These are phyloP conservation scores for Microbotryum saponariae DNA, from an alignment of 1,284 basidiomycete genomes.

Conservation along the genomic window DNA sequence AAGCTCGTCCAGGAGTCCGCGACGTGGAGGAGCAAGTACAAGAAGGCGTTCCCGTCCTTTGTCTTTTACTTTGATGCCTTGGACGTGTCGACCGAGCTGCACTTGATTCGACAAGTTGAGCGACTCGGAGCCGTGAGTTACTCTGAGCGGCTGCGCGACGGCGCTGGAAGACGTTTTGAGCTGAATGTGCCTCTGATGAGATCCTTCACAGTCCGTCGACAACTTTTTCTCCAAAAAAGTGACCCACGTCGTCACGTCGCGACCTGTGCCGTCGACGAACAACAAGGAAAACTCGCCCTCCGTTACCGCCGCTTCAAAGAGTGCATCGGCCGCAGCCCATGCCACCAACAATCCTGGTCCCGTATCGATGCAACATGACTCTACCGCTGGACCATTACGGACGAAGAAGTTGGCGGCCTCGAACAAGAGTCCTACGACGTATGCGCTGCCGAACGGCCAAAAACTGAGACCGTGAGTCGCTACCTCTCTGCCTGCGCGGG, in stretches of 20 bases:
- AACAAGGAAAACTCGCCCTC: slow-evolving; percentile 38
- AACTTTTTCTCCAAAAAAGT: slow-evolving; percentile 78
- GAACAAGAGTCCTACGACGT: slow-evolving; percentile 17
- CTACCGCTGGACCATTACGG: neutral
- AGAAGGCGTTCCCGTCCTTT: slow-evolving; percentile 70
- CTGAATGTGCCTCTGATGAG: slow-evolving; percentile 7
- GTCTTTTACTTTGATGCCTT: slow-evolving; percentile 77
- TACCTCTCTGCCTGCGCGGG: neutral
- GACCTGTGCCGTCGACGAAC: slow-evolving; percentile 34
- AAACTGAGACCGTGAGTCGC: slow-evolving; percentile 20
- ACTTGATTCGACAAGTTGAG: slow-evolving; percentile 52
- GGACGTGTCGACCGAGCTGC: slow-evolving; percentile 48
- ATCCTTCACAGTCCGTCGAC: slow-evolving; percentile 55
- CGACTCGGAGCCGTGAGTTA: slow-evolving; percentile 69
- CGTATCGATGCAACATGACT: neutral
- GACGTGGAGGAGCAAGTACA: slow-evolving; percentile 74
- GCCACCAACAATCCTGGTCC: neutral
- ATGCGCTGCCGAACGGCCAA: slow-evolving; percentile 23
- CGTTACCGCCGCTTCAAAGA: neutral
- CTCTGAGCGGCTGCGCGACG: neutral
- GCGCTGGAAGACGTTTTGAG: slow-evolving; percentile 1
- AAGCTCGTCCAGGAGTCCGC: slow-evolving; percentile 23
- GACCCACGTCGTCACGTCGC: slow-evolving; percentile 76
- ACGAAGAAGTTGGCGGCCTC: neutral
- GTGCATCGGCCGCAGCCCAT: neutral